phyloP scores from a whole-genome alignment of 2,329 filamentous ascomycete genomes.

The Bertia moriformis region DNA sequence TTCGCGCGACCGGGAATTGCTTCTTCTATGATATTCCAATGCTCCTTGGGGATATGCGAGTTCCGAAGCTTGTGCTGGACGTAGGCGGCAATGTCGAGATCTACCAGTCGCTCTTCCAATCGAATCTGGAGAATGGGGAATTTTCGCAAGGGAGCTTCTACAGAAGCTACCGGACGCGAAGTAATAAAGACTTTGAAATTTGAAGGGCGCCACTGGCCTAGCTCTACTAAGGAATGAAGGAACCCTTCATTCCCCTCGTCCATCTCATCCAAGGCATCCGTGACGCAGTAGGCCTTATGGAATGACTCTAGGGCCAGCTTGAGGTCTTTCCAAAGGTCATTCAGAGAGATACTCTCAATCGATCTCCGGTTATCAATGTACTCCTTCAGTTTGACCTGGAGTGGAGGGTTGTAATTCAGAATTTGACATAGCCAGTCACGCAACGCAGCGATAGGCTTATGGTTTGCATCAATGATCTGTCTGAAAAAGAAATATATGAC shows the following conservation, averaged over 20 bases:
- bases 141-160: slow-evolving; percentile 15
- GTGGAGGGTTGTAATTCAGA: slow-evolving; percentile 12
- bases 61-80: slow-evolving; percentile 10
- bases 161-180: slow-evolving; percentile 18
- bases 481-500: too few relatives aligned
- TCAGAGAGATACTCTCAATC: slow-evolving; percentile 5
- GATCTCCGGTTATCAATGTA: slow-evolving; percentile 3
- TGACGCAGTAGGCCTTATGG: slow-evolving; percentile 18
- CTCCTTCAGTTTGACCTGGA: slow-evolving; percentile 10
- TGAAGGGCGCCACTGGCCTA: slow-evolving; percentile 14
- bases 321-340: slow-evolving; percentile 15
- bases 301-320: slow-evolving; percentile 6
- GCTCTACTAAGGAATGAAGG: slow-evolving; percentile 13
- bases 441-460: slow-evolving; percentile 12
- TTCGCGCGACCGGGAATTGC: slow-evolving; percentile 19
- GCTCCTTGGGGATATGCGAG: slow-evolving; percentile 6
- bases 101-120: slow-evolving; percentile 18
- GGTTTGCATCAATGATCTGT: too few relatives aligned
- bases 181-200: slow-evolving; percentile 26
- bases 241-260: slow-evolving; percentile 19
- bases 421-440: slow-evolving; percentile 19
- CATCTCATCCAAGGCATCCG: slow-evolving; percentile 31
- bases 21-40: slow-evolving; percentile 9
- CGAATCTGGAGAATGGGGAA: slow-evolving; percentile 14
- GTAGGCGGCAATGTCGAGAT: slow-evolving; percentile 22